phyloP scores from a whole-genome alignment of 2,329 filamentous ascomycete species.

The Tolypocladium ophioglossoides region DNA sequence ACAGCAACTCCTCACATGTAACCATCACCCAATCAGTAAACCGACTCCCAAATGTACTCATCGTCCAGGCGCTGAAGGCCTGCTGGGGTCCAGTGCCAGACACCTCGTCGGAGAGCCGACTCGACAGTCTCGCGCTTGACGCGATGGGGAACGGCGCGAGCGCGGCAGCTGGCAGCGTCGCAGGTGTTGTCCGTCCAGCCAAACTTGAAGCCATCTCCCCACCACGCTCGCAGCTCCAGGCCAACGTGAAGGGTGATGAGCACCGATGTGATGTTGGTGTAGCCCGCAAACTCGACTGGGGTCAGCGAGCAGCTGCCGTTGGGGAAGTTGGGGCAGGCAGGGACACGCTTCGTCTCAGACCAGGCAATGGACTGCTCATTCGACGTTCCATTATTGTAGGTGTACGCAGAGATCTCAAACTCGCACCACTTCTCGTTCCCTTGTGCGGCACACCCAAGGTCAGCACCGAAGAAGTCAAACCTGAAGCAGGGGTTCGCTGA shows the following conservation, averaged over 20 bases:
- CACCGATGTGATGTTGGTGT: constrained; percentile 27
- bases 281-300: constrained; percentile 24
- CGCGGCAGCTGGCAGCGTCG: constrained; percentile 25
- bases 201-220: constrained; percentile 28
- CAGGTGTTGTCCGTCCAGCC: constrained; percentile 32
- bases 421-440: constrained; percentile 26
- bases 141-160: constrained; percentile 11
- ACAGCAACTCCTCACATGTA: constrained; percentile 16
- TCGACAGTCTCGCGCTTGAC: constrained; percentile 22
- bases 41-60: constrained; percentile 18
- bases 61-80: constrained; percentile 23
- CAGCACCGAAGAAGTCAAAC: constrained; percentile 28
- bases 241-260: constrained; percentile 27
- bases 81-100: constrained; percentile 22
- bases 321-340: constrained; percentile 24
- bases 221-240: constrained; percentile 26
- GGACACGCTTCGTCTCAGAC: constrained; percentile 27
- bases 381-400: constrained; percentile 19
- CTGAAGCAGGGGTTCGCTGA: constrained; percentile 25
- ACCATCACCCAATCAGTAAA: constrained; percentile 13
- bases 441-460: constrained; percentile 25
- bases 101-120: constrained; percentile 18
- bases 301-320: constrained; percentile 23
- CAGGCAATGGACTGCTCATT: constrained; percentile 27
- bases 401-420: constrained; percentile 30